Evolutionary conservation across 2,329 filamentous ascomycete genomes (phyloP), one percentile per base, ranked within the genome.

Genomic region (Capronia epimyces): DNA sequence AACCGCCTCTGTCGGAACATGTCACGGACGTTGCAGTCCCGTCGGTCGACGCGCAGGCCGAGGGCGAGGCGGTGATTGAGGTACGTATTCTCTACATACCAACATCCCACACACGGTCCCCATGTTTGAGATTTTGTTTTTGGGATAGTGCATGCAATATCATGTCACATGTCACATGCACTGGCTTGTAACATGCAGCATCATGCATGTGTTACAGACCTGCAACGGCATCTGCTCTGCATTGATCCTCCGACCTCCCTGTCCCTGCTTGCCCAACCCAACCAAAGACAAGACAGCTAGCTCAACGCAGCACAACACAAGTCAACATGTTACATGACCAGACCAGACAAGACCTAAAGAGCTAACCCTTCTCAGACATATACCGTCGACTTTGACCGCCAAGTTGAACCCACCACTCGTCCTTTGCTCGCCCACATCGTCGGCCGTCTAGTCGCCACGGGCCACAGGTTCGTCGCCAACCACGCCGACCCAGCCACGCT

Each of bases 381-480:
- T 49, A 83, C 80, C 0, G 76, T 82, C 1, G 75, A 81, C 44
- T 83, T 76, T 60, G 66, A 68, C 21, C 71, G 79, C 2, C 69
- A 76, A n/a, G n/a, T n/a, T n/a, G n/a, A n/a, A n/a, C n/a, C n/a
- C n/a, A n/a, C n/a, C 48, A 77, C 76, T 2, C 67, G 61, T 1
- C 78, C 79, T 0, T 48, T 65, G 12, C 62, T 64, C 24, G 80
- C 73, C 1, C 71, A 75, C 61, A 65, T 83, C 2, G 68, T 83
- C 0, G 80, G 79, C 0, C 68, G 76, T 25, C 56, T 83, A n/a
- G 8, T 9, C 4, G 6, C 34, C 15, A 37, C 31, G 45, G 60
- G 57, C 1, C 67, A 72, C 47, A 69, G 80, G 0, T 81, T 83
- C 56, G 52, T 83, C 3, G 79, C 80, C 1, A 82, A 82, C 55